These are phyloP conservation scores for Chrysosporium queenslandicum DNA, from an alignment of 2,329 filamentous ascomycete species.

Conservation along the genomic window DNA sequence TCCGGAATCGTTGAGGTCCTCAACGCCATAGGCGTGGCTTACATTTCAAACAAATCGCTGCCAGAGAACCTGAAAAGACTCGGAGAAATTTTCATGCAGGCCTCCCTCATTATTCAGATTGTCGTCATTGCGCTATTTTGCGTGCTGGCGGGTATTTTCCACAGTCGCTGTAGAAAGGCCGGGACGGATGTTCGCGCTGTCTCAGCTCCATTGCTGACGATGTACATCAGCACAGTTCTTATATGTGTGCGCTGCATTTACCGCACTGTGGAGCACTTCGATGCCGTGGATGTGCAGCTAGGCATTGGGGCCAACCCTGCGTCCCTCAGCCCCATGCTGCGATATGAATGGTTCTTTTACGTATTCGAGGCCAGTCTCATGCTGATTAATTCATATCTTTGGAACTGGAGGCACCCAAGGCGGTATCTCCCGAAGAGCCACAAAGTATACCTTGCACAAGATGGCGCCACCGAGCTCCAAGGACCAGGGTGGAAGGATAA, in stretches of 20 bases:
- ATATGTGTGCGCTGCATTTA: conserved; percentile 47
- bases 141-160: conserved; percentile 13
- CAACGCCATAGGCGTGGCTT: conserved; percentile 41
- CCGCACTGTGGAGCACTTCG: conserved; percentile 48
- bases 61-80: conserved; percentile 41
- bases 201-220: conserved; percentile 35
- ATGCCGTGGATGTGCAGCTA: background rate
- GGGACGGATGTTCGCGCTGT: conserved; percentile 19
- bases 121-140: conserved; percentile 44
- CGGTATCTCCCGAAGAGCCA: conserved; percentile 41
- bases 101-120: conserved; percentile 43
- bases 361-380: conserved; percentile 47
- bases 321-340: conserved; percentile 37
- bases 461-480: conserved; percentile 28
- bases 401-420: conserved; percentile 44
- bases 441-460: conserved; percentile 42
- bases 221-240: conserved; percentile 43
- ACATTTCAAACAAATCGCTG: conserved; percentile 39
- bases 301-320: background rate
- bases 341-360: conserved; percentile 50
- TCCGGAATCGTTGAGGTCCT: conserved; percentile 43
- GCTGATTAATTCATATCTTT: conserved; percentile 42
- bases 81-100: conserved; percentile 39
- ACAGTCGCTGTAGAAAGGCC: conserved; percentile 26
- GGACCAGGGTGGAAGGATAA: conserved; percentile 10